Evolutionary conservation across 345 rosid genomes (phyloP), one percentile per base, ranked within the genome.

Genomic region (Physaria fendleri): DNA sequence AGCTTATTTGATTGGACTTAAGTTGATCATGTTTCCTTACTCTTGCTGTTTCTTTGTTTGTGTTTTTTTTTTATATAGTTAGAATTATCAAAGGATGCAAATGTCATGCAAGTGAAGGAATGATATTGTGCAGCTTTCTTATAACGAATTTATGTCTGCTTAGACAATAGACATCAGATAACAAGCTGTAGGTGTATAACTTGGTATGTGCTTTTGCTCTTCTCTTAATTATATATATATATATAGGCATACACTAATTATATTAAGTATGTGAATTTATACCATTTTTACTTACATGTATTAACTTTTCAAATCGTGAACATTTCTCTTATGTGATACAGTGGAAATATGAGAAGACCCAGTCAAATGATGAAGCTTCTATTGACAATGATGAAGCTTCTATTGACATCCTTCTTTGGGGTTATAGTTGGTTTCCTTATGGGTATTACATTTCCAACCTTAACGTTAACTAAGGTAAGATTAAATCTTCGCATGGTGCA

Each of bases 361-460:
- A 72, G 71, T 4, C 91, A 83, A 56, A 81, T 63, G 49, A 87
- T 82, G 97, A 82, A 75, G 80, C 86, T 89, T 76, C 76, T 89
- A 25, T 21, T 85, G 62, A 77, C 85, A 34, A 81, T 63, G 49
- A 87, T 82, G 97, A 82, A 75, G 80, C 86, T 89, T 76, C 76
- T 89, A 25, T 21, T 85, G 62, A 77, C 85, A 34, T 74, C 90
- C 28, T 70, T 93, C 56, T 56, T 78, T 6, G 95, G 95, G 46
- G 66, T 85, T 64, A 59, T 82, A 18, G 77, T 85, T 53, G 99
- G 99, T 69, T 85, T 89, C 72, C 82, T 89, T 63, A 61, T 93
- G 57, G 99, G 97, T 57, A 71, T 85, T 62, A 85, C 85, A 21
- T 75, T 83, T 53, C 97, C 97, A 14, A 80, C 91, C 8, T 62